Percentiles rank a stretch among this genome's conserved stretches.
Evolutionary conservation across 441 rosid species (phyloP).

Genomic region (Eruca vesicaria): DNA sequence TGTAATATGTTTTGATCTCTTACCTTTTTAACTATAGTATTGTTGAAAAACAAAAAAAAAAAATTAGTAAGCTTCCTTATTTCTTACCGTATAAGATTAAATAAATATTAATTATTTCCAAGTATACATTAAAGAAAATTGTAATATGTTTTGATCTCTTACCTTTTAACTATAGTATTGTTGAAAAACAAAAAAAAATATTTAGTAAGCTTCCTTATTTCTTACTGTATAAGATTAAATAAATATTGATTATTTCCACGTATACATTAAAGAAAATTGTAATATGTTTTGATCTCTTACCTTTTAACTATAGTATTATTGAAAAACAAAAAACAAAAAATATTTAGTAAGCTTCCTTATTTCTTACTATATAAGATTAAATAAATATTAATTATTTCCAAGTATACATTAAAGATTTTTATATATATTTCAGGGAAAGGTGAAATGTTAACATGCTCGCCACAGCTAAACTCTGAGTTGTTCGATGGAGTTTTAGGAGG

Average conservation of each 20-base stretch:
- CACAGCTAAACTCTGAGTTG: slow-evolving; percentile 51
- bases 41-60: too few relatives aligned
- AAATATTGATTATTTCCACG: too few relatives aligned
- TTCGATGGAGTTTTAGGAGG: slow-evolving; percentile 88
- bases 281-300: too few relatives aligned
- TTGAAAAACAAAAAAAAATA: not conserved
- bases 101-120: too few relatives aligned
- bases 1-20: not conserved
- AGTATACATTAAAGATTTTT: not conserved
- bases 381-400: too few relatives aligned
- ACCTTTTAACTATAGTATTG: not conserved
- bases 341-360: not conserved
- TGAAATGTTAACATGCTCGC: slow-evolving; percentile 67
- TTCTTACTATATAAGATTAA: not conserved
- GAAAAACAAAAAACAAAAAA: not conserved
- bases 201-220: not conserved
- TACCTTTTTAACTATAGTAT: not conserved
- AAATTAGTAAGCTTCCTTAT: too few relatives aligned
- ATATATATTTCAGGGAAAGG: slow-evolving; percentile 58
- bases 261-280: too few relatives aligned
- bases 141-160: not conserved
- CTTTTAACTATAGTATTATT: too few relatives aligned
- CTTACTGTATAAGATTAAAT: too few relatives aligned
- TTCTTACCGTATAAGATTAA: too few relatives aligned
- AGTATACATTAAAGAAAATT: not conserved